Conservation (phyloP, 1,284 basidiomycete species). For the Boletus semigastroideus region DNA sequence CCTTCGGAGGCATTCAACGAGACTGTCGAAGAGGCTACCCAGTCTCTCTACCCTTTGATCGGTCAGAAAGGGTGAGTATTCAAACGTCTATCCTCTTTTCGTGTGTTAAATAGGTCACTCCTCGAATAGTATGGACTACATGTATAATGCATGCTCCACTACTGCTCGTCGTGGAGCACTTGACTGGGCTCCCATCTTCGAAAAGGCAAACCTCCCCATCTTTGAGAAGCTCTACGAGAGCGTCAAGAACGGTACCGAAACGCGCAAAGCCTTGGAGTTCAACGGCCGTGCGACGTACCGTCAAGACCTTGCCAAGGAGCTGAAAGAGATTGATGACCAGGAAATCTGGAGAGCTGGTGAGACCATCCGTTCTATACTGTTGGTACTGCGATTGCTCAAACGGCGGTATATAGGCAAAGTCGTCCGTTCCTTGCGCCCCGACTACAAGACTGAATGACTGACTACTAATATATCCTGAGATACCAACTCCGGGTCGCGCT, state of each 20-base stretch:
- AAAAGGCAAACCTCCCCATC: constrained; percentile 89
- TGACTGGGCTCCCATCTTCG: constrained; percentile 99
- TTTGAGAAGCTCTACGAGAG: constrained; percentile 96
- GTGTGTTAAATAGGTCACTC: background rate
- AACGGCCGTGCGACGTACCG: constrained; percentile 94
- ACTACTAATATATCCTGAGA: constrained; percentile 1
- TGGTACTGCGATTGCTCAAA: constrained; percentile 8
- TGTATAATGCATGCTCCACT: constrained; percentile 99
- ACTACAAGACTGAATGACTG: constrained; percentile 63
- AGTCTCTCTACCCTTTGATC: constrained; percentile 97
- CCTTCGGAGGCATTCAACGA: constrained; percentile 99
- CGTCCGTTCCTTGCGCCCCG: constrained; percentile 76
- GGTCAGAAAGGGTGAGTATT: constrained; percentile 81
- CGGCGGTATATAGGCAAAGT: constrained; percentile 54
- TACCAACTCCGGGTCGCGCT: constrained; percentile 8
- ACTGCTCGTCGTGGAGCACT: constrained; percentile 98
- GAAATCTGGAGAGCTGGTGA: constrained; percentile 97
- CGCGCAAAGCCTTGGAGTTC: constrained; percentile 95
- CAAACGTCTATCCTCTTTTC: too few species aligned
- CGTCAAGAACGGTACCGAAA: constrained; percentile 95
- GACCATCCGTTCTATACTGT: constrained; percentile 17
- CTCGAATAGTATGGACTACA: constrained; percentile 92
- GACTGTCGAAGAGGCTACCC: constrained; percentile 99
- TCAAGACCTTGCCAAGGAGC: constrained; percentile 90
- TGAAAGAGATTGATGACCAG: constrained; percentile 93